Evolutionary conservation across 768 basidiomycete species (phyloP).

Genomic region (Steccherinum ochraceum): DNA sequence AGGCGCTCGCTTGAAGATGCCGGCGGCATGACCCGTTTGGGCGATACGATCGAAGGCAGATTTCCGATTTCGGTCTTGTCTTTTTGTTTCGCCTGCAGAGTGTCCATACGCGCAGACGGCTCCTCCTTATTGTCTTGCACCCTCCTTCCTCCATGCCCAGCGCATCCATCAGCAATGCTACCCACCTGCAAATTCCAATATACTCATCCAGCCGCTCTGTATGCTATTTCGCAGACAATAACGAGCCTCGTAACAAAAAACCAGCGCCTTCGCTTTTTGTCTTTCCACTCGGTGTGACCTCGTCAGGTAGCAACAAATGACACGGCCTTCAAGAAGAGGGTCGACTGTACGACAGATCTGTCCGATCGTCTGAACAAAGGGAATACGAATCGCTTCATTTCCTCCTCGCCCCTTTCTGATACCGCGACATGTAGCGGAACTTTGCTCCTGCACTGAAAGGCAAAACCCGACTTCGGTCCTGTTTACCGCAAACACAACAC

Average conservation of each 20-base stretch:
- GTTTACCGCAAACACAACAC: not conserved
- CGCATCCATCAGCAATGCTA: not conserved
- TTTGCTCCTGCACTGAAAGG: not conserved
- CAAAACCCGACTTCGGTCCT: not conserved
- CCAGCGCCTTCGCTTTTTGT: slow-evolving; percentile 15
- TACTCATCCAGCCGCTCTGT: not conserved
- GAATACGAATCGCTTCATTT: not conserved
- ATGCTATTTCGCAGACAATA: slow-evolving; percentile 6
- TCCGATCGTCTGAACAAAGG: not conserved
- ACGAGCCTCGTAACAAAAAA: slow-evolving; percentile 16
- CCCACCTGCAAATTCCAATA: not conserved
- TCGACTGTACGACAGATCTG: not conserved
- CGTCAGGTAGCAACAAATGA: not conserved
- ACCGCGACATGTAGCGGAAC: too few species aligned
- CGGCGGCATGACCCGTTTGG: slow-evolving; percentile 9
- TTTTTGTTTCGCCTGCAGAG: slow-evolving; percentile 18
- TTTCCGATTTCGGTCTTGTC: slow-evolving; percentile 15
- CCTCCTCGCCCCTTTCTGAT: not conserved
- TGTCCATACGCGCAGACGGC: slow-evolving; percentile 14
- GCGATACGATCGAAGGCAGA: slow-evolving; percentile 1
- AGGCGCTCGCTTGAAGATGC: slow-evolving; percentile 2
- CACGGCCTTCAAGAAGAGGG: not conserved
- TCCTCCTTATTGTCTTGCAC: slow-evolving; percentile 16
- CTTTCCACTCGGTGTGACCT: not conserved
- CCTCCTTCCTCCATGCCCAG: slow-evolving; percentile 3